Conservation (phyloP, 2,329 filamentous ascomycete genomes). For the Fusarium temperatum region DNA sequence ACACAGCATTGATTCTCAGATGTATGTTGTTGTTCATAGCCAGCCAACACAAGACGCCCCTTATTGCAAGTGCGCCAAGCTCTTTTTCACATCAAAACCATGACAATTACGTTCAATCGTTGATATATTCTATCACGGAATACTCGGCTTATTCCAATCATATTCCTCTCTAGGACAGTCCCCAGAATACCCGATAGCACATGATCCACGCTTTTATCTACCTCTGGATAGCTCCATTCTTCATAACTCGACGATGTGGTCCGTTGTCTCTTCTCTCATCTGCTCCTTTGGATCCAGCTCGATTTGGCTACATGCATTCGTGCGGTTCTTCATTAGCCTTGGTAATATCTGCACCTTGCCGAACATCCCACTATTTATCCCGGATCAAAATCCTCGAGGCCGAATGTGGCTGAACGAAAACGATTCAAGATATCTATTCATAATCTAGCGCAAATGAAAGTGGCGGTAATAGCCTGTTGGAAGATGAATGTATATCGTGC, state of each 20-base stretch:
- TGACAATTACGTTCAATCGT: not conserved
- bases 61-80: not conserved
- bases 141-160: not conserved
- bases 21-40: not conserved
- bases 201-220: not conserved
- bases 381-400: not conserved
- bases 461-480: not conserved
- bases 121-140: not conserved
- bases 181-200: not conserved
- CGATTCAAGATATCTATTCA: not conserved
- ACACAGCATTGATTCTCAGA: not conserved
- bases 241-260: not conserved
- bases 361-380: slow-evolving; percentile 4
- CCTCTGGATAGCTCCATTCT: not conserved
- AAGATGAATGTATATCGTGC: not conserved
- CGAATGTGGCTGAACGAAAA: not conserved
- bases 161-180: not conserved
- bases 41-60: not conserved
- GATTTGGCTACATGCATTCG: slow-evolving; percentile 27
- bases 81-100: not conserved
- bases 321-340: slow-evolving; percentile 7
- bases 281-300: not conserved
- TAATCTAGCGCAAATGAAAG: not conserved
- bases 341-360: slow-evolving; percentile 29
- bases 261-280: slow-evolving; percentile 30